A percentile compares a stretch with the other conserved stretches of the same genome.
phyloP scores from a whole-genome alignment of 306 rosid species.

The Lotus japonicus region DNA sequence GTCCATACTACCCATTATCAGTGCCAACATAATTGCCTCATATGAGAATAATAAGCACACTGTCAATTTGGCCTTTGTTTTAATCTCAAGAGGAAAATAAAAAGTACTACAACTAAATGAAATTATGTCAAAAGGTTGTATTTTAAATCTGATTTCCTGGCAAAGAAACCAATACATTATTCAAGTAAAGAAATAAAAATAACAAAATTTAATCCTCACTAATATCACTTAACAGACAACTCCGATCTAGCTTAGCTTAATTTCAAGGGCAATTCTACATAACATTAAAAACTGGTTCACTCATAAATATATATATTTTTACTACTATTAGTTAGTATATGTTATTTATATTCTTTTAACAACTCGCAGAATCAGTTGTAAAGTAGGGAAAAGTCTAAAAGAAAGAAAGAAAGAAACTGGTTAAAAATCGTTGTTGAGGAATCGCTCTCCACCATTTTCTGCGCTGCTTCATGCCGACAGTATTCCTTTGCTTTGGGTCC shows the following conservation, averaged over 20 bases:
- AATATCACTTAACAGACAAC: no score
- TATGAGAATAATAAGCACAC: conserved; percentile 34
- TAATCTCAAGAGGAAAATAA: conserved; percentile 9
- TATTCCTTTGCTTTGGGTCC: conserved; percentile 21
- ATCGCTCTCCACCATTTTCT: conserved; percentile 30
- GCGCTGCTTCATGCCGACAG: conserved; percentile 48
- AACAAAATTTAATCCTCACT: no score
- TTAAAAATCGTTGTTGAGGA: neutral
- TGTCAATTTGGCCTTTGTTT: conserved; percentile 27
- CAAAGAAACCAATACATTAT: no score
- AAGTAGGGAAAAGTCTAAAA: neutral
- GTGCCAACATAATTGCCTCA: conserved; percentile 34
- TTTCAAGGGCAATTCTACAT: no score
- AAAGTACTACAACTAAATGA: neutral
- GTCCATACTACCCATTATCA: conserved; percentile 35
- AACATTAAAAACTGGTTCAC: no score
- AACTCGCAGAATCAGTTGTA: no score
- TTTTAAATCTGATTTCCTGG: neutral
- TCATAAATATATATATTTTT: no score
- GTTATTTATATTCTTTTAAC: no score
- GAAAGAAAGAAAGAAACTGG: no score
- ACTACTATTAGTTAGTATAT: no score
- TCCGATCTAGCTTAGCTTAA: no score
- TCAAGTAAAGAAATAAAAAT: no score
- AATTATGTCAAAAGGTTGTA: conserved; percentile 15